These are phyloP conservation scores for Alternaria novae-zelandiae DNA, from an alignment of 2,329 filamentous ascomycete genomes.

Conservation along the genomic window DNA sequence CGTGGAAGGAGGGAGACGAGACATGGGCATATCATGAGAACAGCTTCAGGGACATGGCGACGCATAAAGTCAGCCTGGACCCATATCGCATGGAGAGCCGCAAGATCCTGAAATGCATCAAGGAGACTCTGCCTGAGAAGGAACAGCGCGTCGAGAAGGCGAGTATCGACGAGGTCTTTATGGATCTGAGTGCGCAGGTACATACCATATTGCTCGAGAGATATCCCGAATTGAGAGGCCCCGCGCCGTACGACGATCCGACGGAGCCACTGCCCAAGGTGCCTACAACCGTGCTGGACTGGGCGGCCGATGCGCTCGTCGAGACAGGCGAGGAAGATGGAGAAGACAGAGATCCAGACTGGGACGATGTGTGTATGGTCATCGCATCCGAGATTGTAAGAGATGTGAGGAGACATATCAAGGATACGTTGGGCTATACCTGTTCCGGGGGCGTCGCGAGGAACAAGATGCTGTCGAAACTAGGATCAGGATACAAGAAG, in stretches of 20 bases:
- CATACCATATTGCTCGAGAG: constrained; percentile 75
- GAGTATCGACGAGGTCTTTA: constrained; percentile 92
- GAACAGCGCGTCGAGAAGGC: constrained; percentile 87
- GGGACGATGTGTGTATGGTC: constrained; percentile 90
- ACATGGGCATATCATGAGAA: constrained; percentile 91
- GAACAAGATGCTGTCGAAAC: constrained; percentile 95
- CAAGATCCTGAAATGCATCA: constrained; percentile 80
- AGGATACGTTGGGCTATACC: constrained; percentile 78
- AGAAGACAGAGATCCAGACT: constrained; percentile 85
- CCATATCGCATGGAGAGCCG: constrained; percentile 87
- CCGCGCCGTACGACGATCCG: constrained; percentile 75
- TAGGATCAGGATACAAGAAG: constrained; percentile 90
- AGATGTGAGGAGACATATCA: constrained; percentile 72
- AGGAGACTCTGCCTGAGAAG: constrained; percentile 69
- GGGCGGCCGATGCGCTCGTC: constrained; percentile 81
- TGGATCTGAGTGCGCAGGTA: constrained; percentile 87
- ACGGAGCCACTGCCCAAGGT: constrained; percentile 76
- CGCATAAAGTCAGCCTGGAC: constrained; percentile 92
- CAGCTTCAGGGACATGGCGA: constrained; percentile 77
- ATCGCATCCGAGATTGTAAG: constrained; percentile 90
- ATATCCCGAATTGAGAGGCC: constrained; percentile 73
- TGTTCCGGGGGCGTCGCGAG: constrained; percentile 87
- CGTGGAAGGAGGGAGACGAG: constrained; percentile 89
- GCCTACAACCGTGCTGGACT: constrained; percentile 75
- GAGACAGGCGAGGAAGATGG: constrained; percentile 75